Percentiles rank a stretch among this genome's conserved stretches.
These are phyloP conservation scores for Ascoidea tarda DNA, from an alignment of 805 yeast species.

Conservation along the genomic window DNA sequence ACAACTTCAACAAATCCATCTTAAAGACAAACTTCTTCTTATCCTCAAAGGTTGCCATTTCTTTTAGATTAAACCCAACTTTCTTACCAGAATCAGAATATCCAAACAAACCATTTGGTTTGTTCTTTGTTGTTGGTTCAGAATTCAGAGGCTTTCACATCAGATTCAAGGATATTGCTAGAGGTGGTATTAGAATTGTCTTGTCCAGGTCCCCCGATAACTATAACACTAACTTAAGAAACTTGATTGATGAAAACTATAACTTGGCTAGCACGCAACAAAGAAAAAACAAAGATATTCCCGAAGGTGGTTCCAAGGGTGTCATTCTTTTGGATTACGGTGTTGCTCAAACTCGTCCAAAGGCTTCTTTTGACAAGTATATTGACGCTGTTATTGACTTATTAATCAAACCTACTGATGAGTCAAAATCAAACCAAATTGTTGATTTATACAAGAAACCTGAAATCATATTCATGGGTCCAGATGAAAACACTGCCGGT, in stretches of 20 bases:
- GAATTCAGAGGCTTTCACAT: conserved; percentile 97
- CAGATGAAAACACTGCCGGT: conserved; percentile 97
- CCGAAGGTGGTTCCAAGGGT: conserved; percentile 98
- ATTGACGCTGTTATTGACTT: conserved; percentile 84
- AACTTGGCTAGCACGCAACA: conserved; percentile 94
- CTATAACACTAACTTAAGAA: conserved; percentile 71
- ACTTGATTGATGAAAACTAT: conserved; percentile 91
- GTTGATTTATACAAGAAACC: conserved; percentile 75
- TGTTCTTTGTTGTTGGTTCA: conserved; percentile 91
- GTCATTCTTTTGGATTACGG: conserved; percentile 79
- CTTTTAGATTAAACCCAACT: conserved; percentile 80
- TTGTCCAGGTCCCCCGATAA: conserved; percentile 77
- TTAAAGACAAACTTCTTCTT: conserved; percentile 90
- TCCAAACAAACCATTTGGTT: conserved; percentile 87
- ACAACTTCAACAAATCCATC: conserved; percentile 72
- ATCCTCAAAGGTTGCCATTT: conserved; percentile 87
- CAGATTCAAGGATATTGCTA: conserved; percentile 90
- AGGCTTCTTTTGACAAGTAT: conserved; percentile 81
- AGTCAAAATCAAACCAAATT: conserved; percentile 69
- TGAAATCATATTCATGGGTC: conserved; percentile 93
- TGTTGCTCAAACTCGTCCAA: conserved; percentile 63
- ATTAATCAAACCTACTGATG: conserved; percentile 52
- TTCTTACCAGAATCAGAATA: conserved; percentile 79
- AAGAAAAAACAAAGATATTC: conserved; percentile 93
- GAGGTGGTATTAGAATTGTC: conserved; percentile 97